phyloP scores from a whole-genome alignment of 192 early-diverging fungal genomes.

The Linnemannia schmuckeri region DNA sequence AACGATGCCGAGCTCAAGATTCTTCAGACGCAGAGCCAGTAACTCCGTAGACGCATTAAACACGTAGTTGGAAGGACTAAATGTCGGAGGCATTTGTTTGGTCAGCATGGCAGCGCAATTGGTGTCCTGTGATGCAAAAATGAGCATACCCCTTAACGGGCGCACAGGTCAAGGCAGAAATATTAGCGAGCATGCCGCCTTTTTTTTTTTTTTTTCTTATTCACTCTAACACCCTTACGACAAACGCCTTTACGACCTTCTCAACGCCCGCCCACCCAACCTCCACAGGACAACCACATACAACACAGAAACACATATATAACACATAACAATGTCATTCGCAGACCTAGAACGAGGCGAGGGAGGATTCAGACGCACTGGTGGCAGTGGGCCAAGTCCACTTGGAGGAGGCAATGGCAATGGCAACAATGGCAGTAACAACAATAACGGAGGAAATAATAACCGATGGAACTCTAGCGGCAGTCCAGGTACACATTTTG shows the following conservation, averaged over 20 bases:
- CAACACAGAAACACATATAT: not conserved
- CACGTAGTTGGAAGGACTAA: not conserved
- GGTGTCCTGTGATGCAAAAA: not conserved
- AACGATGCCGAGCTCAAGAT: slow-evolving; percentile 24
- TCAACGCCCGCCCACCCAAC: not conserved
- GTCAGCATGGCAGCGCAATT: not conserved
- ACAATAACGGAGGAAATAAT: slow-evolving; percentile 20
- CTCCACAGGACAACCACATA: not conserved
- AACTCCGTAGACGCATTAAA: not conserved
- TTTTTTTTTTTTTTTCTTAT: not conserved
- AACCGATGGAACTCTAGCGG: slow-evolving; percentile 13
- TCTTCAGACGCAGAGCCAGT: not conserved
- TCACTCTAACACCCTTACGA: not conserved
- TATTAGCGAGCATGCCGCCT: not conserved
- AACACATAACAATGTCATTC: slow-evolving; percentile 67
- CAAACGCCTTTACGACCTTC: not conserved
- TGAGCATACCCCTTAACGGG: not conserved
- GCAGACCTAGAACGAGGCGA: slow-evolving; percentile 73
- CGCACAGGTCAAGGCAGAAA: not conserved
- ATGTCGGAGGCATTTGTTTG: not conserved
- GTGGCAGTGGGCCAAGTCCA: slow-evolving; percentile 18
- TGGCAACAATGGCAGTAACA: slow-evolving; percentile 2
- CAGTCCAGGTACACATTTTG: slow-evolving; percentile 8
- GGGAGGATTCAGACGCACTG: slow-evolving; percentile 28
- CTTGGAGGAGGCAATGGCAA: slow-evolving; percentile 10